These are phyloP conservation scores for Chalciporus piperatus DNA, from an alignment of 768 basidiomycete genomes.

Conservation along the genomic window DNA sequence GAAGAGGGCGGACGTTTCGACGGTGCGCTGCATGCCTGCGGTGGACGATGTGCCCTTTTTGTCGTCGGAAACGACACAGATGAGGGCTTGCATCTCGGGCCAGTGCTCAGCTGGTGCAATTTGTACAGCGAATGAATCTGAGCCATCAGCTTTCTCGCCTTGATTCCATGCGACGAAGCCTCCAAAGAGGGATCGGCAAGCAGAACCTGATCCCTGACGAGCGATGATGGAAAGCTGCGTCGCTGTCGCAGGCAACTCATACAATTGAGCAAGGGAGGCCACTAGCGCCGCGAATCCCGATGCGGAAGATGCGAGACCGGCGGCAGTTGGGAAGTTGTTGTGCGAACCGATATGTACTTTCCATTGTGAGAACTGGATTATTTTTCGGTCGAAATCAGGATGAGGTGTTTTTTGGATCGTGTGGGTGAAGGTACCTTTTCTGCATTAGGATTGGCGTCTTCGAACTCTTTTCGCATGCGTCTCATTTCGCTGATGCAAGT, in stretches of 20 bases:
- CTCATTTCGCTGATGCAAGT: conserved; percentile 90
- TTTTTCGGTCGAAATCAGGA: conserved; percentile 1
- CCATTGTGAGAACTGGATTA: conserved; percentile 33
- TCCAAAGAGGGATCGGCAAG: conserved; percentile 95
- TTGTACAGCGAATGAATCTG: conserved; percentile 85
- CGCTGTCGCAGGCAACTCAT: conserved; percentile 71
- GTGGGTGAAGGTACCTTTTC: conserved; percentile 52
- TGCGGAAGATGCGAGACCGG: conserved; percentile 95
- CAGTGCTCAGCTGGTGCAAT: conserved; percentile 85
- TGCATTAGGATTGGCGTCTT: conserved; percentile 61
- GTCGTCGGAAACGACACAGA: conserved; percentile 93
- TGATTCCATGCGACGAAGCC: conserved; percentile 94
- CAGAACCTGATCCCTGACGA: conserved; percentile 96
- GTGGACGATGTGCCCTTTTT: conserved; percentile 97
- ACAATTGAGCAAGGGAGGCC: conserved; percentile 83
- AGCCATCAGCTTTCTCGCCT: conserved; percentile 55
- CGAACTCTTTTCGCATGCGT: conserved; percentile 67
- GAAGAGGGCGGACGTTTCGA: conserved; percentile 85
- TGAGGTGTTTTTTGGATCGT: neutral
- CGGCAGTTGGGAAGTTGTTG: conserved; percentile 99
- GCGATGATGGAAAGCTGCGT: conserved; percentile 90
- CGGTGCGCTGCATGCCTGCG: conserved; percentile 96
- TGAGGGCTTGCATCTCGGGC: conserved; percentile 95
- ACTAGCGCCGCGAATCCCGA: conserved; percentile 96
- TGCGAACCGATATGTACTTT: conserved; percentile 87